phyloP scores from a whole-genome alignment of 345 rosid species.

The Luvunga scandens region DNA sequence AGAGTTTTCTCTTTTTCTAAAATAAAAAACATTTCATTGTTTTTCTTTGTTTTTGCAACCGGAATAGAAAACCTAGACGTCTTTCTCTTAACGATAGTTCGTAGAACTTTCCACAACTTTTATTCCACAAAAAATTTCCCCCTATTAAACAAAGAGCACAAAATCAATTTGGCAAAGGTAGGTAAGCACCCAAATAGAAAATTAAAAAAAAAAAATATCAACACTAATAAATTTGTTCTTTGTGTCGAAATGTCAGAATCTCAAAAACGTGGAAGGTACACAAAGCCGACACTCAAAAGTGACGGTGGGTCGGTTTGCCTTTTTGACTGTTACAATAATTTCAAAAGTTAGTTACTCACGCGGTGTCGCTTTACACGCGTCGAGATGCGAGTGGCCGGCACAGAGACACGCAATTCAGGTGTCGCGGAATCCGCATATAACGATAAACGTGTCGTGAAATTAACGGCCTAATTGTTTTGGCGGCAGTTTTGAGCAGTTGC shows the following conservation, averaged over 20 bases:
- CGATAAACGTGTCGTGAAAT: neutral
- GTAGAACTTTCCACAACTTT: neutral
- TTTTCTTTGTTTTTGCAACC: neutral
- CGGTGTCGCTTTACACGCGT: neutral
- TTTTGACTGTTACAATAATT: neutral
- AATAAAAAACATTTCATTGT: neutral
- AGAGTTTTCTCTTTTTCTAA: no score
- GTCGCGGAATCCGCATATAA: neutral
- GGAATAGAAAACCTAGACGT: neutral
- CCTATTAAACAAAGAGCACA: no score
- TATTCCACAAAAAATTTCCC: neutral
- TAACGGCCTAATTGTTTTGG: neutral
- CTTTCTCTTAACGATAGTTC: neutral
- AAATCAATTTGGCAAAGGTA: neutral
- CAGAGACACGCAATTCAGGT: neutral
- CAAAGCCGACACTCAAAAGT: neutral
- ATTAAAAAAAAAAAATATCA: neutral
- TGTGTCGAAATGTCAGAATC: neutral
- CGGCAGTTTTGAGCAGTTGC: neutral
- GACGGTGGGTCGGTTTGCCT: neutral
- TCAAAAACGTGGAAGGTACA: neutral
- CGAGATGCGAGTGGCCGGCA: neutral
- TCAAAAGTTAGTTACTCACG: neutral
- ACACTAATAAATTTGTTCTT: neutral
- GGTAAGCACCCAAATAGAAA: neutral